phyloP scores from a whole-genome alignment of 176 grass and related monocot species.

The Aechmea fasciata region DNA sequence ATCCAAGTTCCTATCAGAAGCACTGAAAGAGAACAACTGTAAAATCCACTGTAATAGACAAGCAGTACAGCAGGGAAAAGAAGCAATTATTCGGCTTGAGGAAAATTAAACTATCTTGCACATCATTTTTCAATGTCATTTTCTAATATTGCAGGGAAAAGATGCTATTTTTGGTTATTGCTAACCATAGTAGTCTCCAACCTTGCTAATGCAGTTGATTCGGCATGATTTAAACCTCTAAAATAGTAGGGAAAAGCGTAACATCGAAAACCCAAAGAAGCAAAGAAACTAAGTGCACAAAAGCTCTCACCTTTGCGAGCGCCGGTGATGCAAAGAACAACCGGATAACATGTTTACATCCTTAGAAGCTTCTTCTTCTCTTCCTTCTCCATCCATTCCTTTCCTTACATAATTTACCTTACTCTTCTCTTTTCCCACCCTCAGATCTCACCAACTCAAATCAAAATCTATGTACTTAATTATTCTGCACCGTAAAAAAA shows the following conservation, averaged over 20 bases:
- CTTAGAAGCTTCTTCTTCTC: slow-evolving; percentile 7
- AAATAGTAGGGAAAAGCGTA: neutral
- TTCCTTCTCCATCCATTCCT: slow-evolving; percentile 7
- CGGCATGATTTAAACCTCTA: neutral
- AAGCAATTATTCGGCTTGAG: too few species aligned
- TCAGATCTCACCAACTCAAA: neutral
- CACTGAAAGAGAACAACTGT: slow-evolving; percentile 19
- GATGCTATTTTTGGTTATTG: too few species aligned
- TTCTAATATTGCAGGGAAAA: too few species aligned
- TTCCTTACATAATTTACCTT: neutral
- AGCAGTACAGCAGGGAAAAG: too few species aligned
- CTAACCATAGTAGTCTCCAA: too few species aligned
- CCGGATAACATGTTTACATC: neutral
- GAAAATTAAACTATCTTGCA: too few species aligned
- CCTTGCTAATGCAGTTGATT: too few species aligned
- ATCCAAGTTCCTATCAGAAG: slow-evolving; percentile 41
- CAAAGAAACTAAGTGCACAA: neutral
- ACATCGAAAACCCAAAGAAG: neutral
- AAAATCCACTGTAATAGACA: too few species aligned
- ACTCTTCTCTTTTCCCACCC: neutral
- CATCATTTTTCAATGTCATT: too few species aligned
- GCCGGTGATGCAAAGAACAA: slow-evolving; percentile 32
- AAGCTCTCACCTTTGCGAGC: slow-evolving; percentile 42
- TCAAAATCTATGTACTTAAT: neutral
- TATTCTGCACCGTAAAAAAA: neutral